These are phyloP conservation scores for Osmanthus fragrans DNA, from an alignment of 257 asterid species.

Conservation along the genomic window DNA sequence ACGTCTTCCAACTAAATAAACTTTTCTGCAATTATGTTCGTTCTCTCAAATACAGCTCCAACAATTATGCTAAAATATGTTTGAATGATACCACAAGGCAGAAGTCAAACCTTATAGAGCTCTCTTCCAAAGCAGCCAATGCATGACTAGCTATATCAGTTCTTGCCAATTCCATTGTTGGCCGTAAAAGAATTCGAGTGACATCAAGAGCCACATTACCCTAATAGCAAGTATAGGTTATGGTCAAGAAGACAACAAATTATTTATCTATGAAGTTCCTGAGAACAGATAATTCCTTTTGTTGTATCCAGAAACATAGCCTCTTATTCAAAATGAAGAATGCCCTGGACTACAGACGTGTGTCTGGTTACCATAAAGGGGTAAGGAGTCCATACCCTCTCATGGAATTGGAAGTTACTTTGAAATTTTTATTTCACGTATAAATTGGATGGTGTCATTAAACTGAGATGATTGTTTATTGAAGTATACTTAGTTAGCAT, in stretches of 20 bases:
- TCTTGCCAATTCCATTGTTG: slow-evolving; percentile 68
- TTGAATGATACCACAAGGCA: slow-evolving; percentile 1
- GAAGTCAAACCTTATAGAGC: slow-evolving; percentile 67
- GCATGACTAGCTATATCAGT: slow-evolving; percentile 90
- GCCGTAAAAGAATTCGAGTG: slow-evolving; percentile 86
- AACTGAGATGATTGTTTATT: background rate
- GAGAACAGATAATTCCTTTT: slow-evolving; percentile 10
- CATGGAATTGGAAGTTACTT: background rate
- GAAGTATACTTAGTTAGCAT: background rate
- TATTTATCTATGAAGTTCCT: background rate
- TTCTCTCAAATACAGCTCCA: slow-evolving; percentile 13
- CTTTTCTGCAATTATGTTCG: slow-evolving; percentile 58
- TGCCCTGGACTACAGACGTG: background rate
- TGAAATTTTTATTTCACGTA: slow-evolving; percentile 4
- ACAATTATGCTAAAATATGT: background rate
- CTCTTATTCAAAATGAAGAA: background rate
- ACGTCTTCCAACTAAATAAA: slow-evolving; percentile 93
- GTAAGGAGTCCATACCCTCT: background rate
- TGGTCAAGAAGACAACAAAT: slow-evolving; percentile 10
- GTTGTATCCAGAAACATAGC: background rate
- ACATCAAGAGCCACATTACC: slow-evolving; percentile 98
- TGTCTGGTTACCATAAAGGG: slow-evolving; percentile 4
- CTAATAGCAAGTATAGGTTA: slow-evolving; percentile 32
- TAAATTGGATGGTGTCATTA: background rate
- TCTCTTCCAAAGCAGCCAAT: slow-evolving; percentile 66